Base-by-base conservation (phyloP, 306 rosid genomes). In the Hippophae gyantsensis region DNA sequence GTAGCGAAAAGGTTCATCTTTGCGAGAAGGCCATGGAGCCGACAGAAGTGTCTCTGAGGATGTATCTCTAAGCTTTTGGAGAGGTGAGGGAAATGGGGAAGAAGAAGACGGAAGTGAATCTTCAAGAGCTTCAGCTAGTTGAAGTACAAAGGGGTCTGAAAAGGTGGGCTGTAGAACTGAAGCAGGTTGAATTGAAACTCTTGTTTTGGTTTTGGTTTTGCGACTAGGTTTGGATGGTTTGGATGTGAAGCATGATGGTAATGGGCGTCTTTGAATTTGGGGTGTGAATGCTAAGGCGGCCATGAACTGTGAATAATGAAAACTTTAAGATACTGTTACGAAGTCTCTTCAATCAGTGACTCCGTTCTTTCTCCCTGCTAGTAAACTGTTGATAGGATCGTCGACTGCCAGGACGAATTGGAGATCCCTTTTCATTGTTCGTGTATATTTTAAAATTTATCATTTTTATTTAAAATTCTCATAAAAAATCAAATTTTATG, bases 41-140 rank as follows among this genome's bases (percentile, higher is more conserved):
- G 99, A 83, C 52, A 92, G 86, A 42, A 92, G 83, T 23, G 86
- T 32, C 46, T 82, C 68, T 0, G 95, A 74, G 18, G 99, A 83
- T 12, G 77, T 46, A 32, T 80, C 71, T 11, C 96, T 62, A 9
- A 92, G 95, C 47, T 72, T 85, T n/a, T 80, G 89, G 27, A 92
- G 96, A 74, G 84, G 60, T 49, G 61, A 58, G 6, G 80, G 43
- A 3, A 66, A 48, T 5, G 65, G 9, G 6, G 76, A 63, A 52
- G 70, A 48, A 7, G 86, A 73, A 2, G 85, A 70, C 0, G 93
- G 72, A 40, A 85, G 56, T 0, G 85, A 78, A 45, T 92, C 99
- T 79, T 92, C 99, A 1, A 92, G 82, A 53, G 90, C 58, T 72
- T 92, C 99, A 0, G 99, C 99, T 6, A 92, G 88, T 62, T 92